A percentile compares a stretch with the other conserved stretches of the same genome.
Evolutionary conservation across 2,329 filamentous ascomycete genomes (phyloP).

Genomic region (Teratosphaeriaceae sp.): DNA sequence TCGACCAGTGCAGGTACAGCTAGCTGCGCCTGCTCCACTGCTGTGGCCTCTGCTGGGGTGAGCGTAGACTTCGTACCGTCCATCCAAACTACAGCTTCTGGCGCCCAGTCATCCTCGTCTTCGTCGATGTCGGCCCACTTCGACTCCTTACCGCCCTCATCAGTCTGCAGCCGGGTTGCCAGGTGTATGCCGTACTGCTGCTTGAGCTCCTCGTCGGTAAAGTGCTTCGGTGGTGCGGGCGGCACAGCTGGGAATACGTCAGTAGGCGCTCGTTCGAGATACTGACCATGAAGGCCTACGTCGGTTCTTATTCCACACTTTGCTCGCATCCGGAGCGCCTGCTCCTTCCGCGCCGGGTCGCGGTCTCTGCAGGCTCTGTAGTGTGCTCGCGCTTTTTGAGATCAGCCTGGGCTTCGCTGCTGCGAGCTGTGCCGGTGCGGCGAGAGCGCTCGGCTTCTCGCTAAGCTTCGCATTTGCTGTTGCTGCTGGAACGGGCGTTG

Average conservation of each 20-base stretch:
- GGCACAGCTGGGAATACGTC: constrained; percentile 45
- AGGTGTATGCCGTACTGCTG: constrained; percentile 83
- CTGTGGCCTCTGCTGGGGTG: constrained; percentile 44
- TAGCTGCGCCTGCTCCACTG: constrained; percentile 10
- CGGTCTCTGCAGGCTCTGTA: constrained; percentile 41
- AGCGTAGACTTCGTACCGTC: constrained; percentile 79
- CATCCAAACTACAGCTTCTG: constrained; percentile 80
- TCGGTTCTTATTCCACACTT: constrained; percentile 85
- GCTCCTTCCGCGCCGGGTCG: constrained; percentile 28
- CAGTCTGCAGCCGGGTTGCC: constrained; percentile 68
- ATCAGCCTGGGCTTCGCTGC: constrained; percentile 62
- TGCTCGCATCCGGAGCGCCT: constrained; percentile 60
- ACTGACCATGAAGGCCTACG: constrained; percentile 46
- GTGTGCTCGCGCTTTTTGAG: constrained; percentile 59
- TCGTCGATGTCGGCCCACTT: constrained; percentile 91
- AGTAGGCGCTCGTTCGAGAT: constrained; percentile 6
- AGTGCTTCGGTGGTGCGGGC: constrained; percentile 67
- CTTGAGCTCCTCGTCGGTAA: constrained; percentile 77
- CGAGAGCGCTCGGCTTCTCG: constrained; percentile 40
- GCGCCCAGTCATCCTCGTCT: constrained; percentile 81
- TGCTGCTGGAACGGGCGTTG: constrained; percentile 43
- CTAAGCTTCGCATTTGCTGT: constrained; percentile 40
- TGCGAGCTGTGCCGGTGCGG: constrained; percentile 36
- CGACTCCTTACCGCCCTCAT: constrained; percentile 66
- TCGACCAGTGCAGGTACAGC: constrained; percentile 10